Conservation (phyloP, 2,329 filamentous ascomycete species). For the Xylaria sp. region DNA sequence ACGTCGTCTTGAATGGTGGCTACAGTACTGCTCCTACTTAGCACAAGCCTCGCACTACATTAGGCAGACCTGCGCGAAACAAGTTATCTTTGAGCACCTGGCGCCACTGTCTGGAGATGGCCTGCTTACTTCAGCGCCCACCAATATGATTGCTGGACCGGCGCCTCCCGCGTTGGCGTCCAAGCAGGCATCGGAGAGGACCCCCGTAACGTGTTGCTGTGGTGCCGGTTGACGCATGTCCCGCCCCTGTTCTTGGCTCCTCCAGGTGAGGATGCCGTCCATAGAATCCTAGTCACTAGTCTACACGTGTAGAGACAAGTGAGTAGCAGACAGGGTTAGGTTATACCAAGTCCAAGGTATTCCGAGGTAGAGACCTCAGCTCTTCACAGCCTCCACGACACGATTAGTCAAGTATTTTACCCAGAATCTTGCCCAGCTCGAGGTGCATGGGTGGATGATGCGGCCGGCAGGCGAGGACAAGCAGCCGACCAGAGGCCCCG, state of each 20-base stretch:
- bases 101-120: conserved; percentile 3
- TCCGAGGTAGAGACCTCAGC: neutral
- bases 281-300: neutral
- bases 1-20: conserved; percentile 2
- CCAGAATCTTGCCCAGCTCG: conserved; percentile 6
- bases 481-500: neutral
- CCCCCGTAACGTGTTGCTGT: neutral
- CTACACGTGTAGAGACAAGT: neutral
- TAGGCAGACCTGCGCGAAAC: neutral
- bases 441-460: conserved; percentile 3
- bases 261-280: neutral
- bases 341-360: neutral
- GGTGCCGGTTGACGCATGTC: neutral
- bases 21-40: neutral
- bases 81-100: neutral
- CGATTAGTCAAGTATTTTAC: conserved; percentile 16
- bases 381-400: neutral
- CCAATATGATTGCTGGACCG: neutral
- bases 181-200: neutral
- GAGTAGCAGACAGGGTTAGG: too few species aligned
- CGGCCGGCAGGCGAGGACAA: conserved; percentile 1
- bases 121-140: conserved; percentile 6
- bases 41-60: neutral
- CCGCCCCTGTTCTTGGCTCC: neutral
- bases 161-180: conserved; percentile 21